These are phyloP conservation scores for Mycena indigotica DNA, from an alignment of 768 basidiomycete species.

Conservation along the genomic window DNA sequence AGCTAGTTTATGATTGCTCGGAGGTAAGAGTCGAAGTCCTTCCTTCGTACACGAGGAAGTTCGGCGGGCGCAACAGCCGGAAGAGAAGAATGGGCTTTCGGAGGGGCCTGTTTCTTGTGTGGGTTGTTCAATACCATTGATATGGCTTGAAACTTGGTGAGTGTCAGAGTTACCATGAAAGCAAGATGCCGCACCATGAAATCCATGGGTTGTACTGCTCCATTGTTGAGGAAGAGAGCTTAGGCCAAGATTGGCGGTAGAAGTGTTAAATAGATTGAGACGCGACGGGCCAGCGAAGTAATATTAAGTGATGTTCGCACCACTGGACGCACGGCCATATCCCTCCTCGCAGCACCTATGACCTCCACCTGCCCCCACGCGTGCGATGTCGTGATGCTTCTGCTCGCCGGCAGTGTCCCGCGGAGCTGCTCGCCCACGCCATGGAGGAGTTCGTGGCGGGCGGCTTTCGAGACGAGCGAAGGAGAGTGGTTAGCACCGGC, in stretches of 20 bases:
- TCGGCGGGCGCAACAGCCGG: conserved; percentile 72
- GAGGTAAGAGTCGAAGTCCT: conserved; percentile 86
- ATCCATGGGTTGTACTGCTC: conserved; percentile 83
- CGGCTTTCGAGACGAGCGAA: no score
- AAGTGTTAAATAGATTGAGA: conserved; percentile 51
- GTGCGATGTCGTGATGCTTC: no score
- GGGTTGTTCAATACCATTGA: conserved; percentile 94
- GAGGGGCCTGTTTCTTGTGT: conserved; percentile 78
- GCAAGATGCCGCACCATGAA: conserved; percentile 67
- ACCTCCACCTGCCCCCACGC: no score
- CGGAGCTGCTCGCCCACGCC: no score
- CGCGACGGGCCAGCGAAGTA: conserved; percentile 62
- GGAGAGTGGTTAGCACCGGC: no score
- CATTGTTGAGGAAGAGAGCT: conserved; percentile 63
- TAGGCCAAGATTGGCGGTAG: conserved; percentile 48
- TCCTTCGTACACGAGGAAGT: conserved; percentile 76
- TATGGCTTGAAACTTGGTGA: conserved; percentile 59
- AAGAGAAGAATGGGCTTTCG: conserved; percentile 82
- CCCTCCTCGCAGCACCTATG: no score
- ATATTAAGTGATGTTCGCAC: no score
- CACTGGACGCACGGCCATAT: no score
- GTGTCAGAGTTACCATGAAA: not conserved
- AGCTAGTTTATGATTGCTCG: no score
- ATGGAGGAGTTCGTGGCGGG: no score
- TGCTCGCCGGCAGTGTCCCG: no score